Base-by-base conservation (phyloP, 2,329 filamentous ascomycete species). In the Verticillium alfalfae region DNA sequence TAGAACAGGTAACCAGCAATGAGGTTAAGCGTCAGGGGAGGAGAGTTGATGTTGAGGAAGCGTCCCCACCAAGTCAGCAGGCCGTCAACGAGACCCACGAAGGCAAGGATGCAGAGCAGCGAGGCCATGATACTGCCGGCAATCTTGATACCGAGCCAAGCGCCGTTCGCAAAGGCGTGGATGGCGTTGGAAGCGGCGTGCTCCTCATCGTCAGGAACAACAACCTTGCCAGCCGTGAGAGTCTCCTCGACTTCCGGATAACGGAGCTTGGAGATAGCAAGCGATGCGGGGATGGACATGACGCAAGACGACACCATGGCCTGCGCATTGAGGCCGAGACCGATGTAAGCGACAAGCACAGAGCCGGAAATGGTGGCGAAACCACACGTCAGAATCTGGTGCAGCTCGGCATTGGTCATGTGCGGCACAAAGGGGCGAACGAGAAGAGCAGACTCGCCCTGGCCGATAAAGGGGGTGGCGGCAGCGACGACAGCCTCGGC, bases 401-500 rank as follows among this genome's bases (percentile, higher is more conserved):
- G 93, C 62, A 97, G 79, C 76, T 97, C 93, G 66, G 92, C 92
- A 71, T 88, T 83, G 65, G 93, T 97, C 70, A 97, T 84, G 74
- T 95, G 88, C 12, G 91, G 81, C 56, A 97, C 87, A 73, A 96
- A 97, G 0, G 92, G 92, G 60, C 88, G 88, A 75, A 97, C 92
- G 70, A 97, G 79, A 90, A 97, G 96, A 63, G 92, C 92, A 31
- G 91, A 95, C 81, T 97, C 93, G 71, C 93, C 93, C 79, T 96
- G 93, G 9, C 93, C 93, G 70, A 97, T 95, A 77, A 97, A 97
- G 9, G 93, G 93, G 1, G 93, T 96, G 10, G 93, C 93, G 38
- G 93, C 91, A 38, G 93, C 93, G 62, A 97, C 93, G 58, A 97
- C 90, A n/a, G 93, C 92, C 76, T 97, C 93, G 56, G 92, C 92